These are phyloP conservation scores for Dactylella cylindrospora DNA, from an alignment of 2,329 filamentous ascomycete genomes.

Conservation along the genomic window DNA sequence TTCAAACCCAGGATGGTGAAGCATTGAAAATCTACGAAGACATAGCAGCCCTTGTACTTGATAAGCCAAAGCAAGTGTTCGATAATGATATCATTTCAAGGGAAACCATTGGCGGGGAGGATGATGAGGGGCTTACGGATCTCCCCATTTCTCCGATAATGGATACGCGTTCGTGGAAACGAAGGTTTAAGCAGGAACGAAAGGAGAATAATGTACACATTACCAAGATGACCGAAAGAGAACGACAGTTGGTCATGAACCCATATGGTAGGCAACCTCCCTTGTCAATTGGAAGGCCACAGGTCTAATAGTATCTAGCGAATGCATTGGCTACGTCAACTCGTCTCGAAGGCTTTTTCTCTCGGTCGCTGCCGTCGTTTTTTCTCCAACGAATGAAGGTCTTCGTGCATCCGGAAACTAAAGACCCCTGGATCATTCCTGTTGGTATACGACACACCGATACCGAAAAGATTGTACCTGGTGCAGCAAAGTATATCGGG, in stretches of 20 bases:
- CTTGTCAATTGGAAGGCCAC: not conserved
- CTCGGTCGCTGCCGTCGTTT: constrained; percentile 43
- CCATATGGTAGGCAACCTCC: constrained; percentile 34
- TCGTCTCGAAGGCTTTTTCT: constrained; percentile 45
- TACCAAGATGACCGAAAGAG: constrained; percentile 32
- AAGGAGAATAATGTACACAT: constrained; percentile 21
- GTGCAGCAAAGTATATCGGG: constrained; percentile 31
- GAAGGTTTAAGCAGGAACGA: constrained; percentile 17
- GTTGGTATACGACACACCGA: constrained; percentile 32
- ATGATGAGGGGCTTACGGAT: constrained; percentile 1
- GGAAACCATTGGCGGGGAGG: not conserved
- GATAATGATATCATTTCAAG: constrained; percentile 11
- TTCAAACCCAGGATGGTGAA: constrained; percentile 5
- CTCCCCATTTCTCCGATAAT: constrained; percentile 31
- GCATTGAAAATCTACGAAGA: constrained; percentile 18
- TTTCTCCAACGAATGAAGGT: constrained; percentile 45
- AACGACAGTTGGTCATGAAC: constrained; percentile 37
- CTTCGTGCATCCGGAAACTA: constrained; percentile 45
- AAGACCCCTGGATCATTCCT: constrained; percentile 46
- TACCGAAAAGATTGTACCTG: constrained; percentile 10
- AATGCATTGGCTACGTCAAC: constrained; percentile 43
- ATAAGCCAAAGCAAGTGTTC: constrained; percentile 20
- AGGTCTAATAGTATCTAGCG: constrained; percentile 20
- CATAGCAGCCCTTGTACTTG: constrained; percentile 5
- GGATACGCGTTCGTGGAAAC: constrained; percentile 22